phyloP scores from a whole-genome alignment of 805 yeast species.

The Candida insectorum region DNA sequence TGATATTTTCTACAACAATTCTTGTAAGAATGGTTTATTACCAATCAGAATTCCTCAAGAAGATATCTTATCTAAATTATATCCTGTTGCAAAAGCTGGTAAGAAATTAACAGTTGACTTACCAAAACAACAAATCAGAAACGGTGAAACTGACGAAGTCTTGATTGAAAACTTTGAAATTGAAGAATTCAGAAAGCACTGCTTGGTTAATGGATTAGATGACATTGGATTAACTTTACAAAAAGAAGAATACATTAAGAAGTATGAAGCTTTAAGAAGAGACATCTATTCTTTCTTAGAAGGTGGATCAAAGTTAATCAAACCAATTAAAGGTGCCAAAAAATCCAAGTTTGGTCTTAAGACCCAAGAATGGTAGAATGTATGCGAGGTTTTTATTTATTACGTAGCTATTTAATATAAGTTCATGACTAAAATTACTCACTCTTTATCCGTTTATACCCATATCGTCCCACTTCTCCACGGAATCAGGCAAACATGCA shows the following conservation, averaged over 20 bases:
- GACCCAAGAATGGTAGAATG: slow-evolving; percentile 69
- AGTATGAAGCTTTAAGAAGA: slow-evolving; percentile 76
- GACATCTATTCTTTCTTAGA: slow-evolving; percentile 87
- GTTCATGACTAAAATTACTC: no score
- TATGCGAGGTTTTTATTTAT: slow-evolving; percentile 3
- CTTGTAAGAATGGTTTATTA: slow-evolving; percentile 90
- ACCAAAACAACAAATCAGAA: slow-evolving; percentile 77
- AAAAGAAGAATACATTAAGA: slow-evolving; percentile 71
- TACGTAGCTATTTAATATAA: slow-evolving; percentile 1
- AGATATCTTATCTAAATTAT: slow-evolving; percentile 63
- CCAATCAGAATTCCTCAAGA: slow-evolving; percentile 90
- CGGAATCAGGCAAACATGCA: no score
- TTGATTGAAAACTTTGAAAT: slow-evolving; percentile 81
- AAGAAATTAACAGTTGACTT: slow-evolving; percentile 73
- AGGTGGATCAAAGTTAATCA: slow-evolving; percentile 71
- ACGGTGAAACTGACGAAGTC: slow-evolving; percentile 57
- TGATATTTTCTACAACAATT: slow-evolving; percentile 96
- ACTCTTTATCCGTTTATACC: no score
- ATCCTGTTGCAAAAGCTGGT: slow-evolving; percentile 79
- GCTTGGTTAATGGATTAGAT: slow-evolving; percentile 90
- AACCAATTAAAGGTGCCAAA: slow-evolving; percentile 67
- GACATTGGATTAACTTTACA: slow-evolving; percentile 95
- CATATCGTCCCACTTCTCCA: no score
- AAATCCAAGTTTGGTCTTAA: slow-evolving; percentile 62
- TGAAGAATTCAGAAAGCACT: slow-evolving; percentile 91